Evolutionary conservation across 805 yeast genomes (phyloP).

Genomic region (Metschnikowia santaceciliae): DNA sequence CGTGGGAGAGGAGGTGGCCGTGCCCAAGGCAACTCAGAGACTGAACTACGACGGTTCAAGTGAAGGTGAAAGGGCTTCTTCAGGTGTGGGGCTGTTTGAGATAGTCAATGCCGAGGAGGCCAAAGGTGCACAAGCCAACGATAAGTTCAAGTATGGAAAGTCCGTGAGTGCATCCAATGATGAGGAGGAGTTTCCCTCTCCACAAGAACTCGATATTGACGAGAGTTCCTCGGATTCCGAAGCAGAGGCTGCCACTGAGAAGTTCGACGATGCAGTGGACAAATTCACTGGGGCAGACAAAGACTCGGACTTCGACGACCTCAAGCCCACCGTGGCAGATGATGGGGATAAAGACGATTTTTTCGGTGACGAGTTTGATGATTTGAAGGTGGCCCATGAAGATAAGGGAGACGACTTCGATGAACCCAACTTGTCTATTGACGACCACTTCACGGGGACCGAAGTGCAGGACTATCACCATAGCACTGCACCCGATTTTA

Average conservation of each 20-base stretch:
- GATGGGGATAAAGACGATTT: constrained; percentile 19
- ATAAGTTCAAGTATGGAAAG: not conserved
- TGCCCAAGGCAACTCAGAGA: constrained; percentile 4
- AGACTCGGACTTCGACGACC: constrained; percentile 37
- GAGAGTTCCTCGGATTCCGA: constrained; percentile 45
- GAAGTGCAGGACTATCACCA: constrained; percentile 17
- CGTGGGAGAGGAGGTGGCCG: constrained; percentile 19
- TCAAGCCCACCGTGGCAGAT: constrained; percentile 27
- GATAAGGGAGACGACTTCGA: constrained; percentile 27
- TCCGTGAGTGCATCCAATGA: constrained; percentile 10
- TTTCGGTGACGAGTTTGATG: constrained; percentile 38
- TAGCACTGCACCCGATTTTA: not conserved
- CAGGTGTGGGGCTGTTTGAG: constrained; percentile 52
- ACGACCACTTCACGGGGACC: constrained; percentile 42
- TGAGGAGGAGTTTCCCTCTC: constrained; percentile 57
- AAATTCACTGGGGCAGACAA: constrained; percentile 14
- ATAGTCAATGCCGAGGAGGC: constrained; percentile 51
- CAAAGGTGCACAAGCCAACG: constrained; percentile 11
- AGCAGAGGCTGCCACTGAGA: constrained; percentile 22
- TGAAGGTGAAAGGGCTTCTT: constrained; percentile 39
- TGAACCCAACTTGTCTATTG: constrained; percentile 21
- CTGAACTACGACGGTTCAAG: constrained; percentile 16
- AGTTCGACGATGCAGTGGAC: constrained; percentile 36
- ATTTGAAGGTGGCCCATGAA: constrained; percentile 33
- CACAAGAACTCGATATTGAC: constrained; percentile 49